These are phyloP conservation scores for Lavandula angustifolia DNA, from an alignment of 257 asterid species.

Conservation along the genomic window DNA sequence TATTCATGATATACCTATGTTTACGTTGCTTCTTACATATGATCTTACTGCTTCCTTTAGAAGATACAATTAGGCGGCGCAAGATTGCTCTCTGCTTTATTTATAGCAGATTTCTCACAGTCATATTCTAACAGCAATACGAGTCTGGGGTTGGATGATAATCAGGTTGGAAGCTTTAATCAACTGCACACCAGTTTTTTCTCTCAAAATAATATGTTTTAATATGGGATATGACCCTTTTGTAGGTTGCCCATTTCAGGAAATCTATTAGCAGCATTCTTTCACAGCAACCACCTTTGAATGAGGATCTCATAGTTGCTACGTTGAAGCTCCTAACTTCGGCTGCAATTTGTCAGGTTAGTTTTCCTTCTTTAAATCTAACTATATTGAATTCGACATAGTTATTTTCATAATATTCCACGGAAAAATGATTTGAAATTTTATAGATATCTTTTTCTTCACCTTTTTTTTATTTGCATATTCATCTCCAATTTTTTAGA, in stretches of 20 bases:
- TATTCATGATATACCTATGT: conserved; percentile 11
- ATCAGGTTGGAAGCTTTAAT: conserved; percentile 58
- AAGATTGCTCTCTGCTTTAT: conserved; percentile 69
- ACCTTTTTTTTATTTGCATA: conserved; percentile 17
- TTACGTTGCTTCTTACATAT: conserved; percentile 27
- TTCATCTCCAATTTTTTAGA: not conserved
- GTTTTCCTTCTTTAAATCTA: conserved; percentile 21
- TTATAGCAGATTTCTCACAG: conserved; percentile 52
- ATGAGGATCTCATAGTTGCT: conserved; percentile 67
- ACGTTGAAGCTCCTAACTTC: conserved; percentile 65
- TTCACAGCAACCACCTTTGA: conserved; percentile 52
- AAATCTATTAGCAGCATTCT: conserved; percentile 61
- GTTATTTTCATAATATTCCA: not conserved
- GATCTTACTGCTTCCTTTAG: conserved; percentile 45
- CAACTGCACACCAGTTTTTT: conserved; percentile 25
- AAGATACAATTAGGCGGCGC: conserved; percentile 72
- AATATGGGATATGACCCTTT: conserved; percentile 32
- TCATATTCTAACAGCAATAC: conserved; percentile 52
- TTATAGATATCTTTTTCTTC: conserved; percentile 3
- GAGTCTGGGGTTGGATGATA: conserved; percentile 77
- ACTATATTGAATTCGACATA: not conserved
- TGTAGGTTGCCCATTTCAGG: conserved; percentile 64
- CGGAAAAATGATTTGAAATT: not conserved
- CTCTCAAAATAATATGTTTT: conserved; percentile 19
- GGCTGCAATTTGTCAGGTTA: conserved; percentile 79